Evolutionary conservation across 2,329 filamentous ascomycete genomes (phyloP), one percentile per base, ranked within the genome.

Genomic region (Colletotrichum phormii): DNA sequence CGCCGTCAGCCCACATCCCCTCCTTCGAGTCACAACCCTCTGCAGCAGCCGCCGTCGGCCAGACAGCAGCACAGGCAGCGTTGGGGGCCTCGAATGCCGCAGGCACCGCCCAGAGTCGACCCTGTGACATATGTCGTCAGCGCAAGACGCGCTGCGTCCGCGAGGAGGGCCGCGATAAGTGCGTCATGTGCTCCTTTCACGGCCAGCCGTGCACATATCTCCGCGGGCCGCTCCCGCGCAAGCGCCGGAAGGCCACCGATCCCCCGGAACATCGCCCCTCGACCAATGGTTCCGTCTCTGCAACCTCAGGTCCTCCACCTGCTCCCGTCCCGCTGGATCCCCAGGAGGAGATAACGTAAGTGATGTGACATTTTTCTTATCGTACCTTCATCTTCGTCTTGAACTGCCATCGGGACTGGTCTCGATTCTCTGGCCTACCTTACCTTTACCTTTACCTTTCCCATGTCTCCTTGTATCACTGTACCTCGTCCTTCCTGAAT

Each of bases 141-240:
- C 87, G 91, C 75, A 93, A 93, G 83, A 89, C 88, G 75, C 89
- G 90, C 76, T 93, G 91, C 79, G 90, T 92, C 61, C 88, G 90
- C 77, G 87, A 91, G 78, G 88, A 91, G 64, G 87, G 85, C 68
- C 86, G 86, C 75, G 84, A 86, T 55, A 85, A 88, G 75, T 93
- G 91, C 78, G 89, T 92, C 61, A 83, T 92, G 71, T 93, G 91
- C 81, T 87, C 89, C 74, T 92, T 92, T 79, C 90, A 92, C 81
- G 89, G 89, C 79, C 89, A 92, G 78, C 88, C 90, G 74, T 92
- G 91, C 80, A 92, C 91, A 29, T 93, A 91, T 79, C 84, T 91
- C 63, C 79, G 80, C n/a, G 81, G 80, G 0, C 80, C 80, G 22
- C 79, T 80, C 18, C 80, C 80, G 35, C 79, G 80, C 46, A 76